phyloP scores from a whole-genome alignment of 257 asterid genomes.

The Solanum etuberosum region DNA sequence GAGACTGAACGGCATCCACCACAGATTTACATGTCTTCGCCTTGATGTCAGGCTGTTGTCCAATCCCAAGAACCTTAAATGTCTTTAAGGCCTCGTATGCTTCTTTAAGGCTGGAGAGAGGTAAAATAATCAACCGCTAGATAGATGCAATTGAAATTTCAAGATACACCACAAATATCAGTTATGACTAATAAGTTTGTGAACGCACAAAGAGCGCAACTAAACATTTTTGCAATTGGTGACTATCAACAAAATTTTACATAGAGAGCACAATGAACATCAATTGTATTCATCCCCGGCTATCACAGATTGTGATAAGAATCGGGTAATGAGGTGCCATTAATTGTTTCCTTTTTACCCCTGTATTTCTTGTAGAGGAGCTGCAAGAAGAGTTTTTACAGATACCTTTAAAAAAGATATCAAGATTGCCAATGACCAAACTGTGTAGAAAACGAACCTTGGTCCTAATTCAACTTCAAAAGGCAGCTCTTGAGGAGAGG shows the following conservation, averaged over 20 bases:
- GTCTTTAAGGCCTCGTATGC: constrained; percentile 74
- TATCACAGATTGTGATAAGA: background rate
- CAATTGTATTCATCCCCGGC: background rate
- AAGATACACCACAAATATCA: background rate
- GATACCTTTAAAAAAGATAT: background rate
- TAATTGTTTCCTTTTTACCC: background rate
- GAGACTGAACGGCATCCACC: constrained; percentile 36
- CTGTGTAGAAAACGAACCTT: background rate
- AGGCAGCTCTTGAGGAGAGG: background rate
- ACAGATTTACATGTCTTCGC: constrained; percentile 52
- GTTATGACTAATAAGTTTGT: background rate
- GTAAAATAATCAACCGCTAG: background rate
- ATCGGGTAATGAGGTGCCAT: background rate
- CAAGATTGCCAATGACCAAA: background rate
- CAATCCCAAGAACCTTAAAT: constrained; percentile 73
- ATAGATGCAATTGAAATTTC: background rate
- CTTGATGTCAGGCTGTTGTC: constrained; percentile 32
- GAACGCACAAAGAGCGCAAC: background rate
- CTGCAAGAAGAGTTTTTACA: background rate
- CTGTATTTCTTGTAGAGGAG: background rate
- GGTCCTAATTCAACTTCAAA: background rate
- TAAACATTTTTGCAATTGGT: background rate
- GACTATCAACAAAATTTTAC: background rate
- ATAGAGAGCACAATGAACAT: background rate
- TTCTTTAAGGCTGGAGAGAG: constrained; percentile 54